phyloP scores from a whole-genome alignment of 345 rosid genomes.

The Acer yangbiense region DNA sequence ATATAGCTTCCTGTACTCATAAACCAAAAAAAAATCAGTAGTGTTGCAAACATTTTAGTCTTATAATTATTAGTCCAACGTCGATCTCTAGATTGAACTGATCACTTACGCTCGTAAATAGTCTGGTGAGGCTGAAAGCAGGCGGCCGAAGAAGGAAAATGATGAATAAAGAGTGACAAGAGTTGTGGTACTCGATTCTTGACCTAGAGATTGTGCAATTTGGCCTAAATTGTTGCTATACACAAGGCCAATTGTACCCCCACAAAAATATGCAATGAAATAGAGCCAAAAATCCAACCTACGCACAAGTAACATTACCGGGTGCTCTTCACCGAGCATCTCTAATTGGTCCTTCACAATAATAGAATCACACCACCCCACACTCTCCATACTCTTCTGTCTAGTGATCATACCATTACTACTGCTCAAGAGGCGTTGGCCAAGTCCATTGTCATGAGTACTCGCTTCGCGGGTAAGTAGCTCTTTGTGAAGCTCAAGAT shows the following conservation, averaged over 20 bases:
- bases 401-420: slow-evolving; percentile 21
- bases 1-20: slow-evolving; percentile 65
- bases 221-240: slow-evolving; percentile 95
- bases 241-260: slow-evolving; percentile 95
- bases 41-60: background rate
- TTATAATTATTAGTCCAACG: background rate
- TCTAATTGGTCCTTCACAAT: slow-evolving; percentile 57
- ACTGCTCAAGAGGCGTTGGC: slow-evolving; percentile 24
- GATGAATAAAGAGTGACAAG: slow-evolving; percentile 88
- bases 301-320: slow-evolving; percentile 50
- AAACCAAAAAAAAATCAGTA: background rate
- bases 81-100: background rate
- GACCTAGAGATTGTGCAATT: slow-evolving; percentile 86
- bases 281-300: slow-evolving; percentile 93
- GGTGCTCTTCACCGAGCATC: slow-evolving; percentile 80
- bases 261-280: slow-evolving; percentile 79
- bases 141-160: slow-evolving; percentile 95
- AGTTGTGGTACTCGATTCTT: slow-evolving; percentile 52
- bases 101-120: slow-evolving; percentile 73
- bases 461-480: slow-evolving; percentile 48
- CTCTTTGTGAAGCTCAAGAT: slow-evolving; percentile 88
- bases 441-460: slow-evolving; percentile 31
- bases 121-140: slow-evolving; percentile 89
- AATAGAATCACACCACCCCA: slow-evolving; percentile 49
- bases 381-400: slow-evolving; percentile 30